Conservation (phyloP, 768 basidiomycete genomes). For the Podaxis sp. region DNA sequence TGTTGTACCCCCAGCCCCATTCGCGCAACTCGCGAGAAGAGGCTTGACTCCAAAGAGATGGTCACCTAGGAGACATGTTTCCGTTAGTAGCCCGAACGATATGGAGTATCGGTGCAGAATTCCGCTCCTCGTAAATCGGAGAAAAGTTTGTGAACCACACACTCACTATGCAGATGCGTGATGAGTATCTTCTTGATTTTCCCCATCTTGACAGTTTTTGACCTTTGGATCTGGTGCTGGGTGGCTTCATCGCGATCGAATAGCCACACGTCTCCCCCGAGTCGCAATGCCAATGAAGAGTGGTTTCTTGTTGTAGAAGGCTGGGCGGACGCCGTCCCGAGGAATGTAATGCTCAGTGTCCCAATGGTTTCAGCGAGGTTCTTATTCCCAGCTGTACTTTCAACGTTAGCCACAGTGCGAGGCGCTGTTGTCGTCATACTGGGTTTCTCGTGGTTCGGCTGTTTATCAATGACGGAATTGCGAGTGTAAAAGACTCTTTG, state of each 20-base stretch:
- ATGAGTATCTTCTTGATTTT: conserved; percentile 82
- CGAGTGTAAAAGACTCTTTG: neutral
- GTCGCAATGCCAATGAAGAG: conserved; percentile 66
- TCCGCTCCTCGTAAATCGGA: neutral
- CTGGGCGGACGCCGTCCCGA: conserved; percentile 81
- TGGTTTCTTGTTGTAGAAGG: conserved; percentile 80
- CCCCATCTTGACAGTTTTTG: conserved; percentile 66
- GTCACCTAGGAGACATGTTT: conserved; percentile 50
- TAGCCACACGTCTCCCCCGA: conserved; percentile 74
- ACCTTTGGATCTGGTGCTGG: conserved; percentile 75
- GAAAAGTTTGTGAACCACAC: neutral
- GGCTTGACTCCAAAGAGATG: conserved; percentile 79
- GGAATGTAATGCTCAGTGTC: conserved; percentile 61
- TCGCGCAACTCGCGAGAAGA: conserved; percentile 64
- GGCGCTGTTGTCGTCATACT: conserved; percentile 6
- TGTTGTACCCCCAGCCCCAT: conserved; percentile 69
- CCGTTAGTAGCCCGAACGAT: conserved; percentile 4
- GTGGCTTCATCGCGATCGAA: conserved; percentile 88
- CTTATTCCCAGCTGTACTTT: too few species aligned
- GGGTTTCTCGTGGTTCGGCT: neutral
- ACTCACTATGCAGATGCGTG: conserved; percentile 83
- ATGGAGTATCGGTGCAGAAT: neutral
- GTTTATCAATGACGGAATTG: too few species aligned
- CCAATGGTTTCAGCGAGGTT: neutral
- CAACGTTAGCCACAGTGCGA: too few species aligned